phyloP scores from a whole-genome alignment of 495 filamentous ascomycete species.

The Podospora comata region DNA sequence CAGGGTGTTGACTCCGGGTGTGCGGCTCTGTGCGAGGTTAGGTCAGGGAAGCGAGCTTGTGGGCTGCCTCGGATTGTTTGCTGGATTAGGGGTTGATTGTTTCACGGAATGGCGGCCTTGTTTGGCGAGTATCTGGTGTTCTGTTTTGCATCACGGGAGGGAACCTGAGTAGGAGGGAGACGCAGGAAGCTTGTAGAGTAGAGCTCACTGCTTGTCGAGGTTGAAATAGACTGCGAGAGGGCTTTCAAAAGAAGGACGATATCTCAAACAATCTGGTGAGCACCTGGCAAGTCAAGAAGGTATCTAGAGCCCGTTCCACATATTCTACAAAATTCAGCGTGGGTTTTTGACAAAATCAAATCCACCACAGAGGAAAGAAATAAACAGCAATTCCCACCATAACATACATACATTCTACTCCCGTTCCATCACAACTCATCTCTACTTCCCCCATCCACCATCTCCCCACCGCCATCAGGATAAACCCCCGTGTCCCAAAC shows the following conservation, averaged over 20 bases:
- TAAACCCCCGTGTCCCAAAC: conserved; percentile 62
- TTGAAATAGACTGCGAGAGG: too few species aligned
- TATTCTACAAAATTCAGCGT: too few species aligned
- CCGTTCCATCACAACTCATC: conserved; percentile 8
- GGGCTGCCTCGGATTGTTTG: background rate
- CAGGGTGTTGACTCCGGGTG: background rate
- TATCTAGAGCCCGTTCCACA: too few species aligned
- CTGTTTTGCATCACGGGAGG: too few species aligned
- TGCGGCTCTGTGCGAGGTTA: background rate
- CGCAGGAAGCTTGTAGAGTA: background rate
- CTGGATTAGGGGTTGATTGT: background rate
- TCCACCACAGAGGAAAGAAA: too few species aligned
- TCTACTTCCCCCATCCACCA: background rate
- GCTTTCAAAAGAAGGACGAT: too few species aligned
- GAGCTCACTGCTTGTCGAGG: background rate
- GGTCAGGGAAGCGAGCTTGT: background rate
- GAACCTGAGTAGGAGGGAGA: too few species aligned
- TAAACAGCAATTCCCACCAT: too few species aligned
- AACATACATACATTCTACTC: background rate
- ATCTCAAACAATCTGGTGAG: too few species aligned
- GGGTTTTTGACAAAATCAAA: too few species aligned
- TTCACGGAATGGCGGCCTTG: background rate
- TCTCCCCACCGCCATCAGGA: background rate
- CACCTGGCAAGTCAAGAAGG: too few species aligned
- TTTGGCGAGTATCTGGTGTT: background rate